Evolutionary conservation across 2,329 filamentous ascomycete species (phyloP), one percentile per base, ranked within the genome.

Genomic region (Domatiomyces catenatus): DNA sequence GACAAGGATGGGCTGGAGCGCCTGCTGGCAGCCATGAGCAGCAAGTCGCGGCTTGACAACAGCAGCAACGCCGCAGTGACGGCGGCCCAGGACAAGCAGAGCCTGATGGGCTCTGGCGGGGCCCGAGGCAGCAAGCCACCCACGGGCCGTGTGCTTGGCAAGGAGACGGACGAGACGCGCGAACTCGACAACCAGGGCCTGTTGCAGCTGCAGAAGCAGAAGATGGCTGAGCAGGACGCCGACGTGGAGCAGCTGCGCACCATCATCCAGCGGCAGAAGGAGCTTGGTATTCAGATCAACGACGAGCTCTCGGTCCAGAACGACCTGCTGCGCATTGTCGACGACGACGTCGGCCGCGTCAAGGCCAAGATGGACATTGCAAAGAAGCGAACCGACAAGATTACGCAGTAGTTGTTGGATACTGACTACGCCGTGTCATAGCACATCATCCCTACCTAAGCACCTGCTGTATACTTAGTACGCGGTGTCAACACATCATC

Each of bases 161-260:
- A 70, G 46, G 79, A 83, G 65, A 83, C 79, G 0, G 75, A 78
- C 54, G 69, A 73, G 42, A 82, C 79, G 8, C 66, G 79, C 10
- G 77, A 81, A 58, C 60, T 81, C 54, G 79, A 81, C 61, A 82
- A 83, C 54, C 66, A 74, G n/a, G 79, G 79, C 0, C 75, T 83
- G 12, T 55, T 83, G 57, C 77, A 81, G 62, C 60, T 82, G 53
- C 79, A 82, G 64, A 70, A 74, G 56, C 75, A 80, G 58, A 73
- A 79, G 51, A 81, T 83, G 66, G 61, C 70, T 45, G 74, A 79
- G 47, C 79, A 83, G 59, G 79, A 82, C 54, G 64, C 74, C 58
- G 76, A 77, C 59, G 70, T 82, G 3, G 68, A 78, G 44, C 74
- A 77, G 55, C 58, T 83, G 56, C 71, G 74, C 44, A 76, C 75